Evolutionary conservation across 306 rosid genomes (phyloP).

Genomic region (Phaseolus lunatus): DNA sequence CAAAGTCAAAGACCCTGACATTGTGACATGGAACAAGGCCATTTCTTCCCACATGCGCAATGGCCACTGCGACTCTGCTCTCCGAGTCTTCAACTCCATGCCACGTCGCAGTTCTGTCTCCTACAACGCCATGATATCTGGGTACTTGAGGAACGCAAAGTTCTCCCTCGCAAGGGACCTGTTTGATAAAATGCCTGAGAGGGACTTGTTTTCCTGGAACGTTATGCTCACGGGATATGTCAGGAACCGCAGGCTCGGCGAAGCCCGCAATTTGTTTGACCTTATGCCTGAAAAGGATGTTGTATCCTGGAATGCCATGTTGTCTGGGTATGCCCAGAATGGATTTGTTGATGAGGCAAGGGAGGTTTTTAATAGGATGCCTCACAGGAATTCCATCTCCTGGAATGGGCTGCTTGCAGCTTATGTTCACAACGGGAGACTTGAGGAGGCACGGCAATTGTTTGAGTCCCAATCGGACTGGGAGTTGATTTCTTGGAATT

Average conservation of each 20-base stretch:
- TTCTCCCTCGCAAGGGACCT: constrained; percentile 57
- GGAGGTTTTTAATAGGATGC: constrained; percentile 61
- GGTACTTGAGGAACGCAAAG: constrained; percentile 58
- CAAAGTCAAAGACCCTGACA: constrained; percentile 47
- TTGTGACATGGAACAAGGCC: constrained; percentile 58
- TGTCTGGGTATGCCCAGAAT: constrained; percentile 81
- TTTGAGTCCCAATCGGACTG: constrained; percentile 63
- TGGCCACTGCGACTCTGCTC: constrained; percentile 64
- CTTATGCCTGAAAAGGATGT: constrained; percentile 69
- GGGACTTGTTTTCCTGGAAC: constrained; percentile 75
- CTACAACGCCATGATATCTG: constrained; percentile 73
- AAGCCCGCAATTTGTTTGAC: constrained; percentile 66
- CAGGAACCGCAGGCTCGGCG: constrained; percentile 57
- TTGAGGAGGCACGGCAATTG: constrained; percentile 60
- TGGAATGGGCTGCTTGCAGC: constrained; percentile 84
- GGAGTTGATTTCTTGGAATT: constrained; percentile 80
- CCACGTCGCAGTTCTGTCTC: constrained; percentile 64
- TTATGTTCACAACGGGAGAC: constrained; percentile 74
- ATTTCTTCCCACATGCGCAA: constrained; percentile 74
- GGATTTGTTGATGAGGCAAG: constrained; percentile 72
- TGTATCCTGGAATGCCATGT: constrained; percentile 85
- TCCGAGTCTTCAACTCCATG: constrained; percentile 62
- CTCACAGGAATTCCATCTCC: constrained; percentile 66
- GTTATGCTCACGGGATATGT: constrained; percentile 77
- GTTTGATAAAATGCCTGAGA: constrained; percentile 73